Conservation (phyloP, 2,329 filamentous ascomycete species). For the Colletotrichum sp. region DNA sequence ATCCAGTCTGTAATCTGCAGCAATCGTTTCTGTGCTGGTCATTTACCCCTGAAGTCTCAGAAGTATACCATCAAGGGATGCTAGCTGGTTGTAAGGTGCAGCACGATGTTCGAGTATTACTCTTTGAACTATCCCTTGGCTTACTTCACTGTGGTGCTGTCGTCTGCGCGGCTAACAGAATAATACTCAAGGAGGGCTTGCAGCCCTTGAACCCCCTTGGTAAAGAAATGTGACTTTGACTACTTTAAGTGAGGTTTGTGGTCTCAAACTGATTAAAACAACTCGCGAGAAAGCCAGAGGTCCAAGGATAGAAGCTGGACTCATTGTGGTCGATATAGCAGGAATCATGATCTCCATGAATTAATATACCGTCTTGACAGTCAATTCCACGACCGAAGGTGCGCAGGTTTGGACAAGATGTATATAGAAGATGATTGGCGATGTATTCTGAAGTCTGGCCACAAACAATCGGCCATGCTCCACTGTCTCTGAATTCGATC, state of each 20-base stretch:
- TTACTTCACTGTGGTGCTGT: not conserved
- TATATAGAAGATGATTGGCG: not conserved
- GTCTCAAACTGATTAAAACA: too few species aligned
- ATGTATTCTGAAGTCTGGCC: not conserved
- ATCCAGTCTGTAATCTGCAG: not conserved
- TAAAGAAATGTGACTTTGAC: too few species aligned
- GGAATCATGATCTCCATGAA: not conserved
- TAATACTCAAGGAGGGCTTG: not conserved
- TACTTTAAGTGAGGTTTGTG: too few species aligned
- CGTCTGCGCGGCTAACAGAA: not conserved
- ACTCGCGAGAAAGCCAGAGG: too few species aligned
- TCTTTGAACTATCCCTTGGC: not conserved
- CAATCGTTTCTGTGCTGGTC: accelerated
- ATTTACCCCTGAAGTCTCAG: not conserved
- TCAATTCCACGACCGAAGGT: accelerated
- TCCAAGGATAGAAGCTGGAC: too few species aligned
- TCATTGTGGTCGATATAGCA: not conserved
- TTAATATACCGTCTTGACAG: not conserved
- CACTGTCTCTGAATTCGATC: accelerated
- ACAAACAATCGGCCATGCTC: accelerated
- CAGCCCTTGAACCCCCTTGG: too few species aligned
- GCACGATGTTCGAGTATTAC: not conserved
- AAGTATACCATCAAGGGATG: not conserved
- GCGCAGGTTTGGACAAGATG: accelerated
- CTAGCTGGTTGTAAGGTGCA: too few species aligned